Evolutionary conservation across 1,284 basidiomycete genomes (phyloP), one percentile per base, ranked within the genome.

Genomic region (Melampsora americana): DNA sequence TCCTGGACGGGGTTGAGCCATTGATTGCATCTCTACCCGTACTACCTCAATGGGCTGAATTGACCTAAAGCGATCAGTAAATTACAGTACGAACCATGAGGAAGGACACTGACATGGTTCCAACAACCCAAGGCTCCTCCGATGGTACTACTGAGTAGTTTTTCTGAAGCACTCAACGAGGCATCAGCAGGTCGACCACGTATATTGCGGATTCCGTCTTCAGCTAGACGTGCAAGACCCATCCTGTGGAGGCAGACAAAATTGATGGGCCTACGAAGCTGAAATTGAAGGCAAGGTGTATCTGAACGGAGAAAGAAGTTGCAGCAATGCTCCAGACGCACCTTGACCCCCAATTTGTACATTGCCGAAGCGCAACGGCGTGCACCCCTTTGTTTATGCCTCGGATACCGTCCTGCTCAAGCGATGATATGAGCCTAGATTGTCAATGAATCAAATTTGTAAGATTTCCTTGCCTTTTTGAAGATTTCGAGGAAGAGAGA

Each of bases 281-380:
- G 35, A 9, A 35, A 53, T 5, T 53, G 3, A 4, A 53, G 23
- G 50, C 50, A 53, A 5, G 18, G 18, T 53, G 18, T 53, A 20
- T 53, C 23, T 53, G 5, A 18, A 53, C 12, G 50, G 12, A 53
- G 23, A 53, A 53, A 35, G 35, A 53, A 18, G 20, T 53, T 4
- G 50, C 50, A 53, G 18, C 23, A 61, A 32, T 23, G 4, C 18
- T 7, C 5, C 5, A 62, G 2, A 20, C 61, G 12, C 20, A 68
- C 72, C 72, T 46, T 48, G 72, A 75, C 30, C 72, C 72, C 72
- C 72, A 75, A 59, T 75, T 75, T 68, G 72, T 75, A 50, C 72
- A 75, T 67, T 75, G 72, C 28, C 72, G 64, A 20, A 75, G 30
- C 35, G 72, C 72, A 20, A 75, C 72, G 14, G 72, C 72, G 48